Evolutionary conservation across 2,329 filamentous ascomycete species (phyloP).

Genomic region (Reticulascus tulasneorum): DNA sequence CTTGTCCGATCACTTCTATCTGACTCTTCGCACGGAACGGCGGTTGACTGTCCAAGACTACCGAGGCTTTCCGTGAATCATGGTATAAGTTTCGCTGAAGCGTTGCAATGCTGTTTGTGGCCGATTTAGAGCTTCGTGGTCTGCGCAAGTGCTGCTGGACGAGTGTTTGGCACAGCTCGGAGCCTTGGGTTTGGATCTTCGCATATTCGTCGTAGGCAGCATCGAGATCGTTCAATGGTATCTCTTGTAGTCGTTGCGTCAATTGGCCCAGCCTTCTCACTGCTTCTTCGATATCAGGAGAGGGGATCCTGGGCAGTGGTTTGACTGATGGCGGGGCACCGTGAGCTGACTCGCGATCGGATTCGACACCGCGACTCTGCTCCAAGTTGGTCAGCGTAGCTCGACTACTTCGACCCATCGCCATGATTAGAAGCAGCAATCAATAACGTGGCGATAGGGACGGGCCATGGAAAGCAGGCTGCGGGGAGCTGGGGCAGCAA

Average conservation of each 20-base stretch:
- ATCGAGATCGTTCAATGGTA: constrained; percentile 34
- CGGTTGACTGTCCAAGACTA: not conserved
- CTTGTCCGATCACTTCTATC: not conserved
- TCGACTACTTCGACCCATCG: not conserved
- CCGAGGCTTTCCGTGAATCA: not conserved
- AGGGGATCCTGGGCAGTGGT: too few relatives aligned
- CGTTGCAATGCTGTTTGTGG: not conserved
- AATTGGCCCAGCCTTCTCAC: too few relatives aligned
- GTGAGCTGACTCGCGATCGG: not conserved
- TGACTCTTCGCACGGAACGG: constrained; percentile 2
- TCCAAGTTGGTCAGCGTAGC: not conserved
- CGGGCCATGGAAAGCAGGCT: too few relatives aligned
- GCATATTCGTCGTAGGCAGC: constrained; percentile 39
- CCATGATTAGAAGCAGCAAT: not conserved
- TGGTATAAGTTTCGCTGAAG: not conserved
- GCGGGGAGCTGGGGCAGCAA: too few relatives aligned
- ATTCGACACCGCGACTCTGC: constrained; percentile 2
- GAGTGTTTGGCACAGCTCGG: constrained; percentile 30
- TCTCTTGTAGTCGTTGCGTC: constrained; percentile 29
- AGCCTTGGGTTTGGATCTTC: constrained; percentile 35
- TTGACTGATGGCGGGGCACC: not conserved
- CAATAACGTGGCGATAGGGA: not conserved
- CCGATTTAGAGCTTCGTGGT: constrained; percentile 1
- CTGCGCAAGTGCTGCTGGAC: not conserved
- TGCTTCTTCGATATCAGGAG: too few relatives aligned